Base-by-base conservation (phyloP, 306 rosid genomes). In the Trichosanthes truncata region DNA sequence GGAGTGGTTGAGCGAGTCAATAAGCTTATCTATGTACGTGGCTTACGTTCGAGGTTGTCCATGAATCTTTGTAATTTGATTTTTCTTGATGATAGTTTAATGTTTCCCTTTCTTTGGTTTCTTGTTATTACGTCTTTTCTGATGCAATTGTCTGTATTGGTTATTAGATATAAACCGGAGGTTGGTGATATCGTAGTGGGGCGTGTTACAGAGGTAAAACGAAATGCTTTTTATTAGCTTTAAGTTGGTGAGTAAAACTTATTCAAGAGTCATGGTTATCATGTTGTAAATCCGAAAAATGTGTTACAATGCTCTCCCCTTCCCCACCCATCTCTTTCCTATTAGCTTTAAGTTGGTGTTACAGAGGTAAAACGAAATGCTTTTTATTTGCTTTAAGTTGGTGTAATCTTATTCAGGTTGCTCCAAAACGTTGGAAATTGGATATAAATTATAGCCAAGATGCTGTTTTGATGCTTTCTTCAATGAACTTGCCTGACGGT, bases 401-500 rank as follows among this genome's bases (percentile, higher is more conserved):
- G 8, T 45, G 14, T 17, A 10, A 14, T 67, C 68, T 21, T 46
- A 71, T 77, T 77, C 79, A 95, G 98, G 97, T 93, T 85, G 88
- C 91, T 80, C 92, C 88, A 38, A 95, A 95, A 74, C 97, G 97
- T 52, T 95, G 98, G 97, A 91, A 89, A 81, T 78, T 95, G 85
- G 97, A 91, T 77, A 95, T 93, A 63, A 91, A 93, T 85, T 90
- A 75, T 87, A 87, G 91, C 85, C 97, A 93, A 83, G 77, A 86
- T 88, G 97, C 98, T 25, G 88, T 87, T 17, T 66, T 93, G 85
- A 93, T 93, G 98, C 98, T 95, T 85, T 95, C 98, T 67, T 91
- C 97, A 1, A 93, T 95, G 98, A 92, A 88, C 84, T 83, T 95
- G 81, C 97, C 97, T 12, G 97, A 92, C 74, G 98, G 98, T 38